Evolutionary conservation across 257 asterid species (phyloP).

Genomic region (Solanum lignicaule): DNA sequence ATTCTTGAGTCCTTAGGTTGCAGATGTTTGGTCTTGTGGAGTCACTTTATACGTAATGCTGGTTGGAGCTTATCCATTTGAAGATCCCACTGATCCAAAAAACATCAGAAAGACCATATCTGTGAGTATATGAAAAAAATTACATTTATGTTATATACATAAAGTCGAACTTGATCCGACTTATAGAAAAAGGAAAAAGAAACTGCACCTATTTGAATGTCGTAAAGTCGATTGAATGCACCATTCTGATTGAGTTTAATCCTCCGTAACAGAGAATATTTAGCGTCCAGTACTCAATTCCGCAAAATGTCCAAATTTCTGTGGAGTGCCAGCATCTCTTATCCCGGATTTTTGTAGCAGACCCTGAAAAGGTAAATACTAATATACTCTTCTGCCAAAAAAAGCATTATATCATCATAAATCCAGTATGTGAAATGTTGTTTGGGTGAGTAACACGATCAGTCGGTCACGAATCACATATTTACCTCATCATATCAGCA

Average conservation of each 20-base stretch:
- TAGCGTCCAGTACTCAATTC: constrained; percentile 21
- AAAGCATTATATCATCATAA: not conserved
- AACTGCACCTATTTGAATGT: not conserved
- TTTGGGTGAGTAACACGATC: not conserved
- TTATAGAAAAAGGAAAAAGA: not conserved
- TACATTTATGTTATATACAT: not conserved
- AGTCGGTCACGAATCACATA: not conserved
- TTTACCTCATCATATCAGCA: not conserved
- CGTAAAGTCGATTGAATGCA: not conserved
- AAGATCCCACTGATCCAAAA: constrained; percentile 26
- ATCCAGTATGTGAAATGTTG: not conserved
- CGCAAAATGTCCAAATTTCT: constrained; percentile 12
- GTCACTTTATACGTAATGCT: constrained; percentile 31
- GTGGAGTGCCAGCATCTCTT: constrained; percentile 22
- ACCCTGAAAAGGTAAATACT: constrained; percentile 19
- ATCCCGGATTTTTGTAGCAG: constrained; percentile 20
- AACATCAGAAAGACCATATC: constrained; percentile 17
- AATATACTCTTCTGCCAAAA: not conserved
- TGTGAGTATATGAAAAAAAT: constrained; percentile 3
- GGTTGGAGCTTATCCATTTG: constrained; percentile 28
- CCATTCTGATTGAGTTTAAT: not conserved
- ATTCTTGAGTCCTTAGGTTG: constrained; percentile 9
- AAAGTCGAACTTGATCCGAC: not conserved
- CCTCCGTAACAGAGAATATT: constrained; percentile 19
- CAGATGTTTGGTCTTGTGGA: constrained; percentile 40